Conservation (phyloP, 371 early-diverging fungal genomes). For the Mucor sp. region DNA sequence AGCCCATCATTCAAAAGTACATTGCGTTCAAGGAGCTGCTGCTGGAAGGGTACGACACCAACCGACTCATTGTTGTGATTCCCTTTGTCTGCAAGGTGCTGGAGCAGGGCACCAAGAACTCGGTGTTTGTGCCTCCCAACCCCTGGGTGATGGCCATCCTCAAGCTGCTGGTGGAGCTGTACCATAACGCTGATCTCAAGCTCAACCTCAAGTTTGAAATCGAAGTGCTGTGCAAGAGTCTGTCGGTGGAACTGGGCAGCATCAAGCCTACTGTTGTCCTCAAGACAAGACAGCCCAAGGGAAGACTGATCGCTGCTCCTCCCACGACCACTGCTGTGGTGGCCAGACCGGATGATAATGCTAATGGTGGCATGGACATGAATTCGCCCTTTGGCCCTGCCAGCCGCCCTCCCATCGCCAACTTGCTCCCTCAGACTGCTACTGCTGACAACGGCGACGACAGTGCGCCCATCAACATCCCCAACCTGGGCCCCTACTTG, state of each 20-base stretch:
- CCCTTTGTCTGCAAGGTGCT: constrained; percentile 98
- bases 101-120: constrained; percentile 82
- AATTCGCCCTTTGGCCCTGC: constrained; percentile 13
- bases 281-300: constrained; percentile 65
- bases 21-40: constrained; percentile 92
- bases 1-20: constrained; percentile 92
- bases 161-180: constrained; percentile 88
- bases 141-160: constrained; percentile 98
- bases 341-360: constrained; percentile 33
- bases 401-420: constrained; percentile 15
- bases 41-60: constrained; percentile 86
- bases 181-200: constrained; percentile 90
- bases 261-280: constrained; percentile 68
- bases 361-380: constrained; percentile 18
- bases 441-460: constrained; percentile 14
- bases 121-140: constrained; percentile 93
- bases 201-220: constrained; percentile 96
- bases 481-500: constrained; percentile 69
- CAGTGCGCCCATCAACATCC: constrained; percentile 38
- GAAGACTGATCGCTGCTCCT: not conserved
- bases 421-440: constrained; percentile 10
- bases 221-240: constrained; percentile 93
- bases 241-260: constrained; percentile 77
- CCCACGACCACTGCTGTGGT: constrained; percentile 11
- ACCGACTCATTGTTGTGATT: constrained; percentile 91